phyloP scores from a whole-genome alignment of 805 yeast species.

The Kodamaea hsintzibuensis region DNA sequence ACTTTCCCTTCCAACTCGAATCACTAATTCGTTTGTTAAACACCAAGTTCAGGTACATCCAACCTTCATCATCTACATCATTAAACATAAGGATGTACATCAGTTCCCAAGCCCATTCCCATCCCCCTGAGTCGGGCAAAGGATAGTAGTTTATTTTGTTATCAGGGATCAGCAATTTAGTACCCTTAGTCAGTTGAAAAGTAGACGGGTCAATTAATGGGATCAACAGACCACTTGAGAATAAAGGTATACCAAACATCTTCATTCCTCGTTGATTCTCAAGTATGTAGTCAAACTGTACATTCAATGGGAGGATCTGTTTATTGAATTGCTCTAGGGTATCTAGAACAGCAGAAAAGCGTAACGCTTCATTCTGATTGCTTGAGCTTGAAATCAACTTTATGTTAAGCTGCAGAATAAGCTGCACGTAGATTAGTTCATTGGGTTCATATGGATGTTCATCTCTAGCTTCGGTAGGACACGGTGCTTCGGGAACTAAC shows the following conservation, averaged over 20 bases:
- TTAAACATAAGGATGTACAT: conserved; percentile 74
- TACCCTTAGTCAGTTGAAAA: conserved; percentile 47
- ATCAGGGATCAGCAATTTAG: conserved; percentile 24
- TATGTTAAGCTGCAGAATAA: conserved; percentile 8
- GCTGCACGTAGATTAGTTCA: conserved; percentile 2
- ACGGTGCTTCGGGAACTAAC: not conserved
- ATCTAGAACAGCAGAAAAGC: conserved; percentile 10
- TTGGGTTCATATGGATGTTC: not conserved
- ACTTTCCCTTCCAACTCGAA: conserved; percentile 63
- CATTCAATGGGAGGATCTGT: conserved; percentile 3
- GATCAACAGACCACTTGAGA: conserved; percentile 45
- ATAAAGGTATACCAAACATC: conserved; percentile 52
- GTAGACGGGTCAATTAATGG: conserved; percentile 53
- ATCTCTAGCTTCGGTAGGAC: not conserved
- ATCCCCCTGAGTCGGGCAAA: conserved; percentile 53
- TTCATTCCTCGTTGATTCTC: conserved; percentile 59
- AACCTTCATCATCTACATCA: conserved; percentile 84
- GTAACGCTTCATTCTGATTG: not conserved
- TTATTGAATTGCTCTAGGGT: conserved; percentile 12
- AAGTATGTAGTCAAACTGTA: conserved; percentile 42
- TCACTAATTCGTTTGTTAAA: conserved; percentile 25
- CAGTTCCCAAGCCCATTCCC: conserved; percentile 68
- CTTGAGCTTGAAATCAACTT: not conserved
- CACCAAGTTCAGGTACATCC: conserved; percentile 65
- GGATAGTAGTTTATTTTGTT: conserved; percentile 37